phyloP scores from a whole-genome alignment of 2,329 filamentous ascomycete species.

The Diaporthe nobilis region DNA sequence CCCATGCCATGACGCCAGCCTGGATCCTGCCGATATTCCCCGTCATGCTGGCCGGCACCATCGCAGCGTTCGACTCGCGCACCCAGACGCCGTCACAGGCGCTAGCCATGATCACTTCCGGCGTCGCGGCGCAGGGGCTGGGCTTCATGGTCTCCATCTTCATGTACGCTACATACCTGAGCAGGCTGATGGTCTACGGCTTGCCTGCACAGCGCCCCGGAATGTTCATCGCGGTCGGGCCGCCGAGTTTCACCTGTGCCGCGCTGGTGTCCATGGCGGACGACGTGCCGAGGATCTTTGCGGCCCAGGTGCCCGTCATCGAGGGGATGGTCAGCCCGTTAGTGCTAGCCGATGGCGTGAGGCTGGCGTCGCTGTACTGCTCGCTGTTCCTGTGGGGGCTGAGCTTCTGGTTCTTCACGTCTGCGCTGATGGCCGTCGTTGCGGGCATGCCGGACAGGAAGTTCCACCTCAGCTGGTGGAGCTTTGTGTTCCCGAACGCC shows the following conservation, averaged over 20 bases:
- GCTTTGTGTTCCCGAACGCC: slow-evolving; percentile 76
- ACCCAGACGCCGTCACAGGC: slow-evolving; percentile 62
- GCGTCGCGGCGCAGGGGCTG: slow-evolving; percentile 72
- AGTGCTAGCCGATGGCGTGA: slow-evolving; percentile 44
- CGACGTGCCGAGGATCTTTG: slow-evolving; percentile 52
- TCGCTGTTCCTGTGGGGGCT: slow-evolving; percentile 76
- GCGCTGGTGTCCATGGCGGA: slow-evolving; percentile 51
- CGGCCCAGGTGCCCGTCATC: slow-evolving; percentile 55
- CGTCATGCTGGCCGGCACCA: slow-evolving; percentile 73
- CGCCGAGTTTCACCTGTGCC: slow-evolving; percentile 63
- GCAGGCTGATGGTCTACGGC: slow-evolving; percentile 68
- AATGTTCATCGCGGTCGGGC: slow-evolving; percentile 76
- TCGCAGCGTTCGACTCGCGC: slow-evolving; percentile 66
- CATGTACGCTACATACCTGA: slow-evolving; percentile 73
- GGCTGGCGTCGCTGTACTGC: slow-evolving; percentile 53
- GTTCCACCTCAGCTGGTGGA: slow-evolving; percentile 70
- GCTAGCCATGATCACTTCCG: slow-evolving; percentile 69
- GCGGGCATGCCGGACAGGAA: slow-evolving; percentile 50
- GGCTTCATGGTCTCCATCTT: slow-evolving; percentile 71
- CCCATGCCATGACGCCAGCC: slow-evolving; percentile 69
- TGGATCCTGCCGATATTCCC: slow-evolving; percentile 76
- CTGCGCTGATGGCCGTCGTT: slow-evolving; percentile 61
- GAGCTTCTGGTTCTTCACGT: slow-evolving; percentile 70
- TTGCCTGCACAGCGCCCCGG: slow-evolving; percentile 70
- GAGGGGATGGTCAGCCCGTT: slow-evolving; percentile 46